phyloP scores from a whole-genome alignment of 768 basidiomycete genomes.

The Melanogaster broomeanus region DNA sequence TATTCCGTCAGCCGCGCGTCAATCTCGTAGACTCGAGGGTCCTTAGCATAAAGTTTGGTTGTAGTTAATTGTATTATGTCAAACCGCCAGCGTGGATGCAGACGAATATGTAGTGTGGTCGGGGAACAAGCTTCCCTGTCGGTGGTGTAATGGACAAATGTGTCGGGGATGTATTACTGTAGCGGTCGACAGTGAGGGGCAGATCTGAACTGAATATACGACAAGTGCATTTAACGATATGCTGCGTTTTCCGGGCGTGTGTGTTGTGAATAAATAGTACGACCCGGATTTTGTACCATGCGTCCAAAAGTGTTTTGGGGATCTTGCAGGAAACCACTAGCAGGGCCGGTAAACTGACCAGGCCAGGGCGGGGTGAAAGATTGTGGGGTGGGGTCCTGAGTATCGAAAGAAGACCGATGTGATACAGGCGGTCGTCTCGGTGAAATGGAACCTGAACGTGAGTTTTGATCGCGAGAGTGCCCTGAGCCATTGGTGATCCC shows the following conservation, averaged over 20 bases:
- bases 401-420: slow-evolving; percentile 22
- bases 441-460: slow-evolving; percentile 27
- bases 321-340: slow-evolving; percentile 51
- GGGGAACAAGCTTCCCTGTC: no score
- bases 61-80: no score
- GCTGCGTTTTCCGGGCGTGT: slow-evolving; percentile 37
- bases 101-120: no score
- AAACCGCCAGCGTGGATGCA: no score
- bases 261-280: slow-evolving; percentile 64
- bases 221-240: slow-evolving; percentile 21
- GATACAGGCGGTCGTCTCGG: slow-evolving; percentile 18
- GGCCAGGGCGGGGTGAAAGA: slow-evolving; percentile 31
- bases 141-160: not conserved
- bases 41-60: no score
- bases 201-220: slow-evolving; percentile 17
- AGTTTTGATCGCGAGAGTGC: slow-evolving; percentile 17
- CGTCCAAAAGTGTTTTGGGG: slow-evolving; percentile 42
- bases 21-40: no score
- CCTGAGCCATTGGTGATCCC: slow-evolving; percentile 25
- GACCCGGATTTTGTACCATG: slow-evolving; percentile 50
- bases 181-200: slow-evolving; percentile 16
- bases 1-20: no score
- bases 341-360: slow-evolving; percentile 48
- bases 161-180: slow-evolving; percentile 20
- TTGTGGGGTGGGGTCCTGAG: slow-evolving; percentile 18